Base-by-base conservation (phyloP, 306 rosid species). In the Acacia acuminata region DNA sequence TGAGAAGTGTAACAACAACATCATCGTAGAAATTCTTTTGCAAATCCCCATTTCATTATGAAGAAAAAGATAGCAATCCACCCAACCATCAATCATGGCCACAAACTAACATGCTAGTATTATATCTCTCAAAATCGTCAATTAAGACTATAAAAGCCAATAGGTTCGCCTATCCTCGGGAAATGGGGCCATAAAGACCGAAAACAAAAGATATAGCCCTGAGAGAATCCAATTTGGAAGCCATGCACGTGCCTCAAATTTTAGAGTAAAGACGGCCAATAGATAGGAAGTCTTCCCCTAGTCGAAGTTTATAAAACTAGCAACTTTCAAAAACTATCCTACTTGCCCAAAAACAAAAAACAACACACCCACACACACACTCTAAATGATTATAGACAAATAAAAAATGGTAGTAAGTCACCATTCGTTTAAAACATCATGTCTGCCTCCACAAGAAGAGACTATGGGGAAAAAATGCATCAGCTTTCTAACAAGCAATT, bases 31-130 rank as follows among this genome's bases (percentile, higher is more conserved):
- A 76, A 42, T 48, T 80, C 53, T 40, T 45, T 75, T 10, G 67
- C 68, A 75, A 11, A 48, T 24, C 78, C 6, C 69, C 63, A 72
- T 64, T 71, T 47, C 75, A 69, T 27, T 20, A 61, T 69, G 44
- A 75, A 75, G 73, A 75, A 69, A 43, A 69, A 42, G 45, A 42
- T 67, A 34, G 66, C 4, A 63, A 40, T 44, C 7, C 55, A 77
- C 38, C 65, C 32, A 72, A 51, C 73, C 43, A 71, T 51, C 71
- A 24, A 69, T 76, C 70, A n/a, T 76, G 69, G 19, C 30, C 38
- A 84, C 63, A 20, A 4, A 20, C 36, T 22, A 34, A 47, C 58
- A 69, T 17, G 67, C 65, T 17, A 60, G 75, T 27, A n/a, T 30
- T 43, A 42, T 40, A 78, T 51, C 51, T 63, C 55, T 27, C 65